phyloP scores from a whole-genome alignment of 306 rosid genomes.

The Prunus armeniaca region DNA sequence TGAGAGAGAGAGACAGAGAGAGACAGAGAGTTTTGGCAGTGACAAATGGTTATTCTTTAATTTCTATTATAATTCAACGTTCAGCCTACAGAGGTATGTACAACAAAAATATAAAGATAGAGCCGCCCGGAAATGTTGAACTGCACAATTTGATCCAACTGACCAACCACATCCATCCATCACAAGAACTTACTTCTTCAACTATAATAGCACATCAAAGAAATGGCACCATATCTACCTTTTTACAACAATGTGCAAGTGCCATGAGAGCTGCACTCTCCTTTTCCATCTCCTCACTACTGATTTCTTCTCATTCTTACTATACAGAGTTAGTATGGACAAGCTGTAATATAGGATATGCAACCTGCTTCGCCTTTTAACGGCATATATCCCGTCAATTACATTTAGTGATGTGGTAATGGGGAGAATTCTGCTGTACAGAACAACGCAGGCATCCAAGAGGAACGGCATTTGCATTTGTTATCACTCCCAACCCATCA shows the following conservation, averaged over 20 bases:
- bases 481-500: constrained; percentile 90
- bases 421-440: constrained; percentile 40
- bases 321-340: constrained; percentile 27
- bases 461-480: constrained; percentile 15
- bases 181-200: neutral
- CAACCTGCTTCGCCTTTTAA: constrained; percentile 2
- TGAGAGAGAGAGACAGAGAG: no score
- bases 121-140: constrained; percentile 2
- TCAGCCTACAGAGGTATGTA: constrained; percentile 3
- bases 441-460: constrained; percentile 8
- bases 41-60: neutral
- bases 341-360: constrained; percentile 21
- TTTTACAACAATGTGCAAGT: constrained; percentile 33
- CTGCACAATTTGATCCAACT: neutral
- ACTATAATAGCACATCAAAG: neutral
- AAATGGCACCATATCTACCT: constrained; percentile 16
- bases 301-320: constrained; percentile 29
- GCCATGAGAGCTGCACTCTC: constrained; percentile 9
- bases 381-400: constrained; percentile 24
- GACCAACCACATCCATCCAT: neutral
- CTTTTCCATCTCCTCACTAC: constrained; percentile 20
- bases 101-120: neutral
- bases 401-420: constrained; percentile 20
- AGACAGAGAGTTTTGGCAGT: neutral
- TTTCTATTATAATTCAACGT: neutral